phyloP scores from a whole-genome alignment of 106 monocot species.

The Amphibolis antarctica region DNA sequence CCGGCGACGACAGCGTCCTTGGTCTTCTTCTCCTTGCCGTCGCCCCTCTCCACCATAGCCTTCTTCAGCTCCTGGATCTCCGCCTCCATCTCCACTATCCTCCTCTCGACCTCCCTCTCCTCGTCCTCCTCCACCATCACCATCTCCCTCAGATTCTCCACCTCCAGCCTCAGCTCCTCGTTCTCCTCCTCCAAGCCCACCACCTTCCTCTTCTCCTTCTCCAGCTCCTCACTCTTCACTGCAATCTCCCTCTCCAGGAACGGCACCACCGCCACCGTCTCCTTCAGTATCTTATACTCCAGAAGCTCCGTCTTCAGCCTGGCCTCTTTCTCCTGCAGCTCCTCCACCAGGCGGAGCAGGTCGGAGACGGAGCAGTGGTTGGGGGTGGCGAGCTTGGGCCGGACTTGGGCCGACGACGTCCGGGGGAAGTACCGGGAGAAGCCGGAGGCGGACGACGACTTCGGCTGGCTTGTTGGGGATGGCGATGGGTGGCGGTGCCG shows the following conservation, averaged over 20 bases:
- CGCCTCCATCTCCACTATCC: constrained; percentile 36
- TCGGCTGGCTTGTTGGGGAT: neutral
- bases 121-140: constrained; percentile 21
- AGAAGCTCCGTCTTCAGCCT: constrained; percentile 66
- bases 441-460: constrained; percentile 25
- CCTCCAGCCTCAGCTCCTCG: constrained; percentile 24
- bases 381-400: constrained; percentile 29
- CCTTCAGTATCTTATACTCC: constrained; percentile 86
- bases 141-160: constrained; percentile 15
- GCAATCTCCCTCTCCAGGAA: constrained; percentile 64
- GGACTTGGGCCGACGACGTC: constrained; percentile 58
- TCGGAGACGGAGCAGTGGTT: constrained; percentile 41
- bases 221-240: constrained; percentile 41
- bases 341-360: constrained; percentile 64
- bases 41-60: constrained; percentile 12
- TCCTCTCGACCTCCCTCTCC: constrained; percentile 24
- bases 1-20: neutral
- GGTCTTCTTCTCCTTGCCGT: neutral
- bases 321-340: constrained; percentile 77
- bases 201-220: constrained; percentile 14
- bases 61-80: constrained; percentile 39
- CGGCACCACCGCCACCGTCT: constrained; percentile 82
- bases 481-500: constrained; percentile 20
- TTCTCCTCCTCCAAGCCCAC: constrained; percentile 48
- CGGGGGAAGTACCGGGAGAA: constrained; percentile 80